These are phyloP conservation scores for Xylariaceae sp. DNA, from an alignment of 2,329 filamentous ascomycete species.

Conservation along the genomic window DNA sequence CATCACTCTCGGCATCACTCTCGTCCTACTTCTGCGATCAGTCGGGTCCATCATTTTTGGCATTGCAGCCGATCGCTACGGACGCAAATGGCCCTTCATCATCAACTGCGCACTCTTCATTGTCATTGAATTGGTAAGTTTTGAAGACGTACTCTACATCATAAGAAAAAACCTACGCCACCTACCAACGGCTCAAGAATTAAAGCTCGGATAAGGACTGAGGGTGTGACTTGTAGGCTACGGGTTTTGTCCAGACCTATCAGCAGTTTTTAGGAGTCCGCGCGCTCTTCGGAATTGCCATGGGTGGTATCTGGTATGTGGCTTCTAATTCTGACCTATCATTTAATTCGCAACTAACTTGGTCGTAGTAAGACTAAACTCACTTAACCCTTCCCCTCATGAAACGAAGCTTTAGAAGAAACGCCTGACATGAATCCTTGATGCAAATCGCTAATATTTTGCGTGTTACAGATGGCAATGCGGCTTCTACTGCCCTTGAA, in stretches of 20 bases:
- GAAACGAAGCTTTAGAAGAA: too few relatives aligned
- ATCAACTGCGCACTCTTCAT: conserved; percentile 72
- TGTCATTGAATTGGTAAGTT: conserved; percentile 62
- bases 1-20: conserved; percentile 62
- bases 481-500: conserved; percentile 73
- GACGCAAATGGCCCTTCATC: conserved; percentile 69
- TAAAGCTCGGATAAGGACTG: neutral
- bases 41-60: conserved; percentile 53
- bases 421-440: too few relatives aligned
- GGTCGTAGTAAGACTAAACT: too few relatives aligned
- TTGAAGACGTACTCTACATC: neutral
- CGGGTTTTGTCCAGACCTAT: conserved; percentile 67
- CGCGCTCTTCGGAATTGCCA: conserved; percentile 73
- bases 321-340: too few relatives aligned
- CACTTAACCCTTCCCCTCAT: too few relatives aligned
- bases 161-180: neutral
- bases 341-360: too few relatives aligned
- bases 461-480: too few relatives aligned
- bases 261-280: conserved; percentile 70
- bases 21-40: conserved; percentile 59
- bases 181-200: neutral
- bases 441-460: too few relatives aligned
- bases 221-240: conserved; percentile 39
- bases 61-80: conserved; percentile 52
- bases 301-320: conserved; percentile 78